phyloP scores from a whole-genome alignment of 163 green algal species.

The Botryococcus braunii region DNA sequence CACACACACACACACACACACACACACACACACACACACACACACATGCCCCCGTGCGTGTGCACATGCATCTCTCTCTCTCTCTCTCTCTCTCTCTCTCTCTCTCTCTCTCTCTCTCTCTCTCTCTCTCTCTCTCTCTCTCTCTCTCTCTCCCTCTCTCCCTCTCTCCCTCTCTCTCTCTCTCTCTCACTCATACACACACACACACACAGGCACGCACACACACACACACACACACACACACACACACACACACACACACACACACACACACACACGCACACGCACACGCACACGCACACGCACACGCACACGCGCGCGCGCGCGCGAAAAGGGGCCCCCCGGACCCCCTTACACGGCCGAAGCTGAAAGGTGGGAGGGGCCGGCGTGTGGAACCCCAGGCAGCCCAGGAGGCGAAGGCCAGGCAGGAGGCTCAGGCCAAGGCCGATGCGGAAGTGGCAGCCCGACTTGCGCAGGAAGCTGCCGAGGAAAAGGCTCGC shows the following conservation, averaged over 20 bases:
- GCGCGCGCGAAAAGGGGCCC: slow-evolving; percentile 15
- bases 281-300: neutral
- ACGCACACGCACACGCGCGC: neutral
- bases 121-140: too few relatives aligned
- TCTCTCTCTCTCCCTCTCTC: too few relatives aligned
- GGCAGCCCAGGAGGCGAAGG: neutral
- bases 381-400: neutral
- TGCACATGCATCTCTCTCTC: neutral
- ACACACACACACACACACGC: neutral
- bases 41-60: neutral
- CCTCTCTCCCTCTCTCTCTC: too few relatives aligned
- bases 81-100: too few relatives aligned
- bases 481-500: slow-evolving; percentile 13
- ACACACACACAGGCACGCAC: slow-evolving; percentile 5
- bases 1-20: slow-evolving; percentile 5
- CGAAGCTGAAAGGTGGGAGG: slow-evolving; percentile 1
- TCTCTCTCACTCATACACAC: neutral
- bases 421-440: slow-evolving; percentile 7
- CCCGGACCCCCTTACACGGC: too few relatives aligned
- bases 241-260: slow-evolving; percentile 7
- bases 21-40: slow-evolving; percentile 6
- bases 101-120: too few relatives aligned
- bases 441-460: slow-evolving; percentile 14
- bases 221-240: slow-evolving; percentile 7
- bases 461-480: slow-evolving; percentile 10